A percentile compares a stretch with the other conserved stretches of the same genome.
Conservation (phyloP, 805 yeast species). For the Myxozyma melibiosi region DNA sequence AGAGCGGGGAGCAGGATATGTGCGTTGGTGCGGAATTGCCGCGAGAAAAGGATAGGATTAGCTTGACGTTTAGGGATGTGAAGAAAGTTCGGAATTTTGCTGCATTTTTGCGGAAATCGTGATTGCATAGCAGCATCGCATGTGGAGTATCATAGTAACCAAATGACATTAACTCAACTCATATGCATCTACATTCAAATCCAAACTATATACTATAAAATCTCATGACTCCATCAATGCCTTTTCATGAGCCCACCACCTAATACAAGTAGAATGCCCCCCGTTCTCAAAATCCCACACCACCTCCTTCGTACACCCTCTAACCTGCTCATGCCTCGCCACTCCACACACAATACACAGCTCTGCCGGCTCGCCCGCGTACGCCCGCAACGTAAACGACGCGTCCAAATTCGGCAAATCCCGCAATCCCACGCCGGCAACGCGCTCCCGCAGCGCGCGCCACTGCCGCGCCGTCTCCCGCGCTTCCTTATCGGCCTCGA, state of each 20-base stretch:
- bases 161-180: too few species aligned
- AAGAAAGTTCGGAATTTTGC: slow-evolving; percentile 22
- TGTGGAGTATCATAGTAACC: too few species aligned
- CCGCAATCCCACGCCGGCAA: slow-evolving; percentile 29
- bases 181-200: too few species aligned
- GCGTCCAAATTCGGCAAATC: slow-evolving; percentile 28
- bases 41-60: slow-evolving; percentile 15
- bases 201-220: too few species aligned
- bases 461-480: slow-evolving; percentile 28
- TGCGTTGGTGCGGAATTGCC: slow-evolving; percentile 1
- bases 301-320: slow-evolving; percentile 15
- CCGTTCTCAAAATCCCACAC: slow-evolving; percentile 28
- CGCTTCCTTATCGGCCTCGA: slow-evolving; percentile 32
- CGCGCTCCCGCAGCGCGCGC: slow-evolving; percentile 24
- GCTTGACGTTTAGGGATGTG: slow-evolving; percentile 32
- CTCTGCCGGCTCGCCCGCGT: slow-evolving; percentile 18
- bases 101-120: slow-evolving; percentile 2
- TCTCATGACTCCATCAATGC: slow-evolving; percentile 26
- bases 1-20: neutral
- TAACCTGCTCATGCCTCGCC: slow-evolving; percentile 22
- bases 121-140: neutral
- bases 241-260: slow-evolving; percentile 33
- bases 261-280: slow-evolving; percentile 28
- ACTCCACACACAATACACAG: slow-evolving; percentile 31
- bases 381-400: slow-evolving; percentile 15